Evolutionary conservation across 371 early-diverging fungal genomes (phyloP), one percentile per base, ranked within the genome.

Genomic region (Conidiobolus coronatus): DNA sequence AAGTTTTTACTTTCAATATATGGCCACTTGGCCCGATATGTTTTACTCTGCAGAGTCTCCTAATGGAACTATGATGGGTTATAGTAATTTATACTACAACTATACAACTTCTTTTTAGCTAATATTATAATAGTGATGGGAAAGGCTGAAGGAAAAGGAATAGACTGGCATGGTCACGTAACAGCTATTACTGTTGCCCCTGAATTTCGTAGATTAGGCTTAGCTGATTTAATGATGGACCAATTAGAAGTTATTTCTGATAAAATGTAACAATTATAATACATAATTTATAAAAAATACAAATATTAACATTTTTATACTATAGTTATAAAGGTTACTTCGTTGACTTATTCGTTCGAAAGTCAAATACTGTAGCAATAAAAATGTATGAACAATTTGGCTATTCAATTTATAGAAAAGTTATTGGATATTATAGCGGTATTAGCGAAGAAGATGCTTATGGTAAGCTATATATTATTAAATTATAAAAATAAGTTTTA

Each of bases 91-190:
- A 13, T 20, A 14, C 1, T n/a, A 40, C 5, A 36, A 2, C 11
- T 2, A 22, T 43, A 40, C 40, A 34, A 7, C 36, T 21, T 6
- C 18, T 24, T n/a, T 14, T 40, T 7, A 35, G 14, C 33, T 9
- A n/a, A 36, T 40, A 13, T 17, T 19, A 44, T 23, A 35, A 56
- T 50, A 77, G 85, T 92, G 35, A 87, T 96, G 87, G 94, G 93
- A 17, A 96, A 96, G 55, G 84, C 87, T 8, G 97, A 96, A 60
- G 97, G 95, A 40, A 66, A 62, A 1, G 80, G 74, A 21, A 74
- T 72, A 47, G 75, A 82, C 24, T 97, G 94, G 94, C 97, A 97
- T 55, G 92, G 93, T 1, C 99, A 99, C 60, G 92, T 98, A 39
- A 93, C 97, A 4, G 98, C 98, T 5, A 69, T 99, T 29, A 95